Evolutionary conservation across 495 filamentous ascomycete genomes (phyloP).

Genomic region (Penicillium longicatenatum): DNA sequence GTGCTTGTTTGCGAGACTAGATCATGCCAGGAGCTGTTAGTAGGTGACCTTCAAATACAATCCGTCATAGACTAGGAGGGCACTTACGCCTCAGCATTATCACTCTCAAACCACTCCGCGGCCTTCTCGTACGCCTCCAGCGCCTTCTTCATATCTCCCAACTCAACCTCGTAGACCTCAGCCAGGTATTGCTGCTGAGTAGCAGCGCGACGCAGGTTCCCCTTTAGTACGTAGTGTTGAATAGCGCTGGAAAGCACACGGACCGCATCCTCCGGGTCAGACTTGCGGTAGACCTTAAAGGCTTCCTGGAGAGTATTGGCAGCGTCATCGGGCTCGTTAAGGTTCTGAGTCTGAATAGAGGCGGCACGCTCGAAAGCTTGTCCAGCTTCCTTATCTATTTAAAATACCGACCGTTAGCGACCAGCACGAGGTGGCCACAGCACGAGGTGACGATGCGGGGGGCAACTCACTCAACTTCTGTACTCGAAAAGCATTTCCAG

Average conservation of each 20-base stretch:
- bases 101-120: conserved; percentile 82
- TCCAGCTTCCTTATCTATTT: conserved; percentile 76
- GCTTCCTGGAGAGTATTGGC: conserved; percentile 78
- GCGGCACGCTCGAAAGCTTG: conserved; percentile 79
- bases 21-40: background rate
- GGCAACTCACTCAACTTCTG: conserved; percentile 63
- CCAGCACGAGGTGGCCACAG: background rate
- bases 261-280: conserved; percentile 75
- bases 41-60: background rate
- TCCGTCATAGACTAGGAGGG: background rate
- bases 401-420: conserved; percentile 8
- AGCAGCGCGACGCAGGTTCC: conserved; percentile 86
- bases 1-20: conserved; percentile 83
- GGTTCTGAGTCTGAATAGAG: conserved; percentile 67
- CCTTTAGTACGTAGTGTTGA: conserved; percentile 75
- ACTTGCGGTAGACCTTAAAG: conserved; percentile 84
- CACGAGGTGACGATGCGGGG: conserved; percentile 18
- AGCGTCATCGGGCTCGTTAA: conserved; percentile 87
- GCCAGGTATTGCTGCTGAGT: conserved; percentile 83
- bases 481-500: conserved; percentile 78
- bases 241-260: conserved; percentile 74
- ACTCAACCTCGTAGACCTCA: conserved; percentile 77
- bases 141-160: conserved; percentile 74
- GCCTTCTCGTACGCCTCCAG: conserved; percentile 78
- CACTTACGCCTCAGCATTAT: conserved; percentile 83